Conservation (phyloP, 345 rosid genomes). For the Jatropha curcas region DNA sequence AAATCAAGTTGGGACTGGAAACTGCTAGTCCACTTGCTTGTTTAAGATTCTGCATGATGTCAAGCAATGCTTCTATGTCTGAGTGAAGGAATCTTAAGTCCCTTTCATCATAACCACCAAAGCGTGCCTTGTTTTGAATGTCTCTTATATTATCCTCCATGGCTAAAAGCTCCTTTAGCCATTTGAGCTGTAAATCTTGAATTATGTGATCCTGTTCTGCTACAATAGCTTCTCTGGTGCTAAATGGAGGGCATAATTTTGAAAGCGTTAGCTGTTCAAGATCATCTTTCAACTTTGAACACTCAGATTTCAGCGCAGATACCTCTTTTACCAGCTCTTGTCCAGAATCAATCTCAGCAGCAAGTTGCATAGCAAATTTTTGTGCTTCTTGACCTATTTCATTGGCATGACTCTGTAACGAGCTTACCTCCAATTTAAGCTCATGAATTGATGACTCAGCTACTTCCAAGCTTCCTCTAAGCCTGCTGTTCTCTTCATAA, state of each 20-base stretch:
- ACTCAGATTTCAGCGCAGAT: conserved; percentile 72
- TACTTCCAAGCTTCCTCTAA: conserved; percentile 73
- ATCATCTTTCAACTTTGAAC: conserved; percentile 72
- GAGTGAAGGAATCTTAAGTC: conserved; percentile 54
- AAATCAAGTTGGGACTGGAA: conserved; percentile 38
- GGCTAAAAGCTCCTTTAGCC: conserved; percentile 65
- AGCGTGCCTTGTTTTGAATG: conserved; percentile 66
- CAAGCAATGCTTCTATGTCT: conserved; percentile 65
- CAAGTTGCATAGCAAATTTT: conserved; percentile 65
- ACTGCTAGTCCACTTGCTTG: conserved; percentile 55
- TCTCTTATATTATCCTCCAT: conserved; percentile 74
- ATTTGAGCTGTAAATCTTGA: conserved; percentile 54
- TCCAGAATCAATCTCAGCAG: conserved; percentile 79
- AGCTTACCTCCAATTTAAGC: conserved; percentile 70
- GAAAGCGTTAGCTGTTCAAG: conserved; percentile 46
- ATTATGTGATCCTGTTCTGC: conserved; percentile 39
- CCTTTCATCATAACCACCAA: conserved; percentile 67
- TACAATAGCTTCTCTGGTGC: conserved; percentile 28
- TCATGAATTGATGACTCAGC: conserved; percentile 77
- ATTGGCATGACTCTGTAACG: conserved; percentile 66
- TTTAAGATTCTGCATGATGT: conserved; percentile 68
- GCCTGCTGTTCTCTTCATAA: conserved; percentile 73
- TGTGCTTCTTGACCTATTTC: conserved; percentile 70
- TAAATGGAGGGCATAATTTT: conserved; percentile 38
- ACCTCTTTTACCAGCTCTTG: conserved; percentile 74